Percentiles rank a stretch among this genome's conserved stretches.
Evolutionary conservation across 352 stramenopile genomes (phyloP).

Genomic region (Pythium insidiosum): DNA sequence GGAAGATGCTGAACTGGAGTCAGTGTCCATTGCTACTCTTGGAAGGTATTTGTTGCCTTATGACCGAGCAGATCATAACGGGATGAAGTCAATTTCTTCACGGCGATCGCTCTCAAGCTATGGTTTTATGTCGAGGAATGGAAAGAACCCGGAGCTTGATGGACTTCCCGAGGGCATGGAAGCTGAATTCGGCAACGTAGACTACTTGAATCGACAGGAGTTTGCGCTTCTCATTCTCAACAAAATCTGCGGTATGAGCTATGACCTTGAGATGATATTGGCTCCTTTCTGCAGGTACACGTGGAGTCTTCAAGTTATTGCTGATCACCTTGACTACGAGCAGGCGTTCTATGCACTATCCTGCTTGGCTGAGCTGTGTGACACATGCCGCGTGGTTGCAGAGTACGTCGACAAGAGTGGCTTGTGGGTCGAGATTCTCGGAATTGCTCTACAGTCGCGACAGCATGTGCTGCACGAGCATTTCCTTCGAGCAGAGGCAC

Average conservation of each 20-base stretch:
- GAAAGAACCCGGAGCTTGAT: slow-evolving; percentile 23
- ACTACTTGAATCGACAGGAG: slow-evolving; percentile 73
- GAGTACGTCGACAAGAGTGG: slow-evolving; percentile 69
- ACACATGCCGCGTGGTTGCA: slow-evolving; percentile 64
- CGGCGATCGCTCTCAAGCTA: slow-evolving; percentile 66
- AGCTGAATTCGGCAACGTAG: slow-evolving; percentile 64
- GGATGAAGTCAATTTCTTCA: slow-evolving; percentile 62
- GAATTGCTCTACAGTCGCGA: slow-evolving; percentile 66
- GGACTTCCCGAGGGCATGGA: slow-evolving; percentile 32
- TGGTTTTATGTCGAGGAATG: slow-evolving; percentile 49
- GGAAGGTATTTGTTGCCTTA: slow-evolving; percentile 71
- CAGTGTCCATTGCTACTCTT: slow-evolving; percentile 67
- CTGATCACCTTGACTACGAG: slow-evolving; percentile 72
- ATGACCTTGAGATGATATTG: slow-evolving; percentile 62
- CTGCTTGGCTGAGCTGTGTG: slow-evolving; percentile 69
- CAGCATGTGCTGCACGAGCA: slow-evolving; percentile 79
- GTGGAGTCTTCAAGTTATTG: slow-evolving; percentile 77
- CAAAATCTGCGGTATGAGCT: slow-evolving; percentile 73
- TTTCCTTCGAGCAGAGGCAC: slow-evolving; percentile 62
- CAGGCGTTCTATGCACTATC: slow-evolving; percentile 73
- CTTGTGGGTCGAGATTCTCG: slow-evolving; percentile 73
- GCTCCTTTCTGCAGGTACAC: slow-evolving; percentile 70
- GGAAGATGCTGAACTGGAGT: slow-evolving; percentile 49
- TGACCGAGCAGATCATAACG: slow-evolving; percentile 36
- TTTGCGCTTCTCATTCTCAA: slow-evolving; percentile 68